Base-by-base conservation (phyloP, 768 basidiomycete species). In the Lenzites betulinus region DNA sequence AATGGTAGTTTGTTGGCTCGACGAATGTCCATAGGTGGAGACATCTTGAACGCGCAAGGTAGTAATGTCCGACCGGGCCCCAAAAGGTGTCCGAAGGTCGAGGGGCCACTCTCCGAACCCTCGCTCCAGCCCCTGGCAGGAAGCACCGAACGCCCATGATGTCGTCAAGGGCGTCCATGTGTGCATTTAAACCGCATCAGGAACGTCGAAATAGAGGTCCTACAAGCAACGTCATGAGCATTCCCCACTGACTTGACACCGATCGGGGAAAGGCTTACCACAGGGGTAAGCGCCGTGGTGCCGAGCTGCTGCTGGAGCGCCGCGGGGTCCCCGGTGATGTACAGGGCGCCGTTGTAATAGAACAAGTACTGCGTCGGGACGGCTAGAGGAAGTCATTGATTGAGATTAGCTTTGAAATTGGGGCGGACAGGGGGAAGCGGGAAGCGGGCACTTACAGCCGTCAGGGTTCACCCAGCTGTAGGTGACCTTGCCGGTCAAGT, bases 391-490 rank as follows among this genome's bases (percentile, higher is more conserved):
- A 44, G n/a, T n/a, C 13, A 35, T 22, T 48, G 22, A n/a, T n/a
- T 22, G 18, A 3, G 13, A 7, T 33, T 8, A 26, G 33, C 12
- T 38, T 5, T n/a, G 8, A 36, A n/a, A 13, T 7, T 7, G 1
- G 33, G 20, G 43, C 39, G 33, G 23, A 11, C 20, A 55, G 7
- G 23, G 20, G 25, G 42, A 26, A 15, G 18, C 8, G 47, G 22
- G 18, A 54, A 7, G 12, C 23, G 42, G 8, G 6, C 15, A 55
- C 67, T 48, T 28, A 66, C 67, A 44, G n/a, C 67, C 67, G 44
- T 67, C 62, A 15, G 64, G 62, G 60, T 67, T 67, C 13, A 66
- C 62, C 67, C 67, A 67, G 18, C 62, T 22, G 16, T 61, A 56
- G 20, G 59, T 49, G 15, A 67, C 35, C 41, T 55, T 53, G 36